phyloP scores from a whole-genome alignment of 345 rosid genomes.

The Theobroma cacao region DNA sequence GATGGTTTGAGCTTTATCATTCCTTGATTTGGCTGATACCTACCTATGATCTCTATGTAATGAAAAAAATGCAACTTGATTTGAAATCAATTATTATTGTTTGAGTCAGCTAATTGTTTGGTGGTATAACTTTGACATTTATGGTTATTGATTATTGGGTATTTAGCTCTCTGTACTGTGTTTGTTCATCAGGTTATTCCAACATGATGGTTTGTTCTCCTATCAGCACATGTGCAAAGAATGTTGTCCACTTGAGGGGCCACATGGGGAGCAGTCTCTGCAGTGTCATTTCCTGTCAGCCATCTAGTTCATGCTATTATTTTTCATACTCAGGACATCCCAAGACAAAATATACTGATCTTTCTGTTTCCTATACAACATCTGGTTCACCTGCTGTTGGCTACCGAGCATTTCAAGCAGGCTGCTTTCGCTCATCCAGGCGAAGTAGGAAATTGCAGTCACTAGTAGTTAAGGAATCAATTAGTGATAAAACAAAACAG shows the following conservation, averaged over 20 bases:
- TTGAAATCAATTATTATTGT: not conserved
- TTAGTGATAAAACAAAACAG: slow-evolving; percentile 25
- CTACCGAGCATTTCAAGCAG: slow-evolving; percentile 21
- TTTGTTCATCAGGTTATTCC: slow-evolving; percentile 36
- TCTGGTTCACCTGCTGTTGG: slow-evolving; percentile 32
- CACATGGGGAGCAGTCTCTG: slow-evolving; percentile 39
- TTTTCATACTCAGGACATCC: slow-evolving; percentile 27
- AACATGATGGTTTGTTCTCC: slow-evolving; percentile 55
- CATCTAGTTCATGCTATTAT: slow-evolving; percentile 39
- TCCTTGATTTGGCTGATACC: not conserved
- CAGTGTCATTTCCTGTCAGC: slow-evolving; percentile 31
- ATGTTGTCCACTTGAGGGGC: slow-evolving; percentile 43
- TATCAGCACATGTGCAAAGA: slow-evolving; percentile 50
- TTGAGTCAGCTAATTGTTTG: not conserved
- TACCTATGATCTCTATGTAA: not conserved
- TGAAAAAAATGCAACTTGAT: not conserved
- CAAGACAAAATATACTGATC: slow-evolving; percentile 27
- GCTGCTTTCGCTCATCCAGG: slow-evolving; percentile 28
- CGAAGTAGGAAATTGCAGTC: slow-evolving; percentile 31
- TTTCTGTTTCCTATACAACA: slow-evolving; percentile 41
- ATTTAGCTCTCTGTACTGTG: slow-evolving; percentile 7
- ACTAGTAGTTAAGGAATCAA: slow-evolving; percentile 34
- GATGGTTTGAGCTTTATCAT: not conserved
- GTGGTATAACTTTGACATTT: not conserved
- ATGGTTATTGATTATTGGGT: slow-evolving; percentile 3